A percentile compares a stretch with the other conserved stretches of the same genome.
phyloP scores from a whole-genome alignment of 176 grass and related monocot species.

The Musa beccarii region DNA sequence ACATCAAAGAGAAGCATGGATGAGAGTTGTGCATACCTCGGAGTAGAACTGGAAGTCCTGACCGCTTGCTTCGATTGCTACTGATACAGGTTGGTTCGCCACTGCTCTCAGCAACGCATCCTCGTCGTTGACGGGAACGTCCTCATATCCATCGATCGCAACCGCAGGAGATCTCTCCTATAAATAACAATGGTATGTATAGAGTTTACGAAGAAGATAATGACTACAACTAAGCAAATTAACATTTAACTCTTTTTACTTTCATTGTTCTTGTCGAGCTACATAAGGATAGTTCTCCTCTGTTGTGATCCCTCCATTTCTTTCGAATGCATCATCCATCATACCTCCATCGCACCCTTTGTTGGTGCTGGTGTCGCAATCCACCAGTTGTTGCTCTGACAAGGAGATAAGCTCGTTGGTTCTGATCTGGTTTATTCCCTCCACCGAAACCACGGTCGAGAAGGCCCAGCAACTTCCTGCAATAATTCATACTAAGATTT shows the following conservation, averaged over 20 bases:
- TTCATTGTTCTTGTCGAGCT: constrained; percentile 33
- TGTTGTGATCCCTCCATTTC: constrained; percentile 58
- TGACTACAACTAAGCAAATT: no score
- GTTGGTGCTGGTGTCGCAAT: constrained; percentile 42
- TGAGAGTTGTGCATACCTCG: constrained; percentile 24
- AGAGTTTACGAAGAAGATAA: no score
- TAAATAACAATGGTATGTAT: background rate
- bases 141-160: constrained; percentile 50
- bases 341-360: constrained; percentile 65
- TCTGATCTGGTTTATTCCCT: constrained; percentile 79
- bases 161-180: constrained; percentile 44
- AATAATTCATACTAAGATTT: background rate
- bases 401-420: constrained; percentile 44
- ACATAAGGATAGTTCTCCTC: constrained; percentile 55
- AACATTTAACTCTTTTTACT: no score
- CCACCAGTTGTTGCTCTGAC: constrained; percentile 80
- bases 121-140: constrained; percentile 52
- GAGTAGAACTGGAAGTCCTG: constrained; percentile 73
- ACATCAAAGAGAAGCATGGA: no score
- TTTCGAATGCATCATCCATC: constrained; percentile 58
- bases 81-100: constrained; percentile 49
- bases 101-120: constrained; percentile 41
- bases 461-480: constrained; percentile 89
- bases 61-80: constrained; percentile 54
- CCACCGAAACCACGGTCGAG: constrained; percentile 49